These are phyloP conservation scores for Dendrobium nobile DNA, from an alignment of 106 monocot genomes.

Conservation along the genomic window DNA sequence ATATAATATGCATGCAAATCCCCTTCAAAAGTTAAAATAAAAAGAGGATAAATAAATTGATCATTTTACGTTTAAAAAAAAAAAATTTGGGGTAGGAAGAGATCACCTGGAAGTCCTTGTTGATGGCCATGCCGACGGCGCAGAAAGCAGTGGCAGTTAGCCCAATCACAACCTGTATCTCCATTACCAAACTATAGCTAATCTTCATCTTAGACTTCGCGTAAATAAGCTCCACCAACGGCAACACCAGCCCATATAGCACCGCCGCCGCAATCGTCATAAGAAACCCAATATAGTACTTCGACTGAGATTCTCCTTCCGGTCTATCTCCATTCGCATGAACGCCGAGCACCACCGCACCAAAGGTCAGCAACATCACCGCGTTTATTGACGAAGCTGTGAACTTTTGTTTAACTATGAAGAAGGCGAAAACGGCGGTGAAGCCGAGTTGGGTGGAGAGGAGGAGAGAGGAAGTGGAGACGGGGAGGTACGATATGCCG, in stretches of 20 bases:
- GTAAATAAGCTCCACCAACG: conserved; percentile 26
- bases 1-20: no score
- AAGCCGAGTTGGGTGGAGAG: conserved; percentile 11
- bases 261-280: conserved; percentile 10
- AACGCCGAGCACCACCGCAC: conserved; percentile 6
- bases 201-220: conserved; percentile 1
- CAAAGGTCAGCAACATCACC: conserved; percentile 1
- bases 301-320: background rate
- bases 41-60: no score
- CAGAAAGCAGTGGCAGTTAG: conserved; percentile 21
- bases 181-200: background rate
- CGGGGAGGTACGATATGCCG: conserved; percentile 11
- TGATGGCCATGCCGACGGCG: conserved; percentile 21
- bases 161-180: conserved; percentile 21
- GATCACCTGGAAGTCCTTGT: conserved; percentile 28
- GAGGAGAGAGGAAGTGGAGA: conserved; percentile 11
- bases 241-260: conserved; percentile 20
- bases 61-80: no score
- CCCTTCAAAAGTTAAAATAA: no score
- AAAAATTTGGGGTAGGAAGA: background rate
- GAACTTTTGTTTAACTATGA: conserved; percentile 3
- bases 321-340: background rate
- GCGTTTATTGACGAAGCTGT: background rate
- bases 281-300: conserved; percentile 17
- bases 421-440: conserved; percentile 5